Evolutionary conservation across 306 rosid genomes (phyloP), one percentile per base, ranked within the genome.

Genomic region (Vicia faba): DNA sequence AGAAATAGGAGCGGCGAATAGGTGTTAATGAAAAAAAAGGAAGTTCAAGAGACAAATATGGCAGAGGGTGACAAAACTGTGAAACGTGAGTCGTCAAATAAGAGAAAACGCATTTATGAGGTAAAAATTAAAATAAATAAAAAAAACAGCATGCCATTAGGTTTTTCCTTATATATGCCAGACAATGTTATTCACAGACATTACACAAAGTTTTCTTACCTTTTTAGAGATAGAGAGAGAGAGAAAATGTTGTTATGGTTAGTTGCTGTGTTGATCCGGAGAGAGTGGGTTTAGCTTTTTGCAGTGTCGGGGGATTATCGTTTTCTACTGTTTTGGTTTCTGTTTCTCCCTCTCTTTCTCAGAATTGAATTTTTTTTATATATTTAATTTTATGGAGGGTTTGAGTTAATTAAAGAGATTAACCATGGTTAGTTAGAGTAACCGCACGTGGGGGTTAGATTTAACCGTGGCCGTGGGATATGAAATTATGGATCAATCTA

Each of bases 1-100:
- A 36, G 14, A 48, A 48, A 20, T 28, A 15, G 70, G 44, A 46
- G 45, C 70, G 70, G 60, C 70, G 70, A 28, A 54, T 16, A 29
- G 26, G 1, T 38, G 36, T 31, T 7, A 31, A 31, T 31, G 7
- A 31, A 31, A 15, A 19, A 16, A 5, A 5, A 19, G 7, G 9
- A 12, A 20, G 36, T 12, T 40, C 48, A 57, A 69, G 48, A 41
- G 73, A 74, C 73, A 66, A 74, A 58, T 44, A 57, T 63, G 74
- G 73, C 92, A 86, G 86, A 33, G 26, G 23, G 56, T 69, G 86
- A 78, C 80, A 55, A 78, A 85, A 80, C 84, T 64, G 65, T 0
- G 35, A 7, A 31, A 33, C 4, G 33, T 11, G 5, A 68, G 2
- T 64, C 74, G 68, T 55, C 26, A 39, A 54, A 73, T 29, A 49